phyloP scores from a whole-genome alignment of 306 rosid species.

The Sophora flavescens region DNA sequence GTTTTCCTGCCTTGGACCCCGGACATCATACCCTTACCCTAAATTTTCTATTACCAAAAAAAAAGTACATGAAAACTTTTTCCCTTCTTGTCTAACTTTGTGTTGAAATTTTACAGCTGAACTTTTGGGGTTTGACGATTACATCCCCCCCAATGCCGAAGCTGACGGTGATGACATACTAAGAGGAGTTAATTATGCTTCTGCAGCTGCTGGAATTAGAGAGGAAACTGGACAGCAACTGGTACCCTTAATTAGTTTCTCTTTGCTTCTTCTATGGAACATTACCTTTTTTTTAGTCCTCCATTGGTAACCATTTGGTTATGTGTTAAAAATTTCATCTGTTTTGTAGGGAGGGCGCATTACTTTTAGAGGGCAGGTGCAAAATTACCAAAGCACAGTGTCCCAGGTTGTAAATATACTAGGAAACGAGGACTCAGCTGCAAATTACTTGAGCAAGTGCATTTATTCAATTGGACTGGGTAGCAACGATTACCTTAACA shows the following conservation, averaged over 20 bases:
- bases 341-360: slow-evolving; percentile 75
- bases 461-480: slow-evolving; percentile 88
- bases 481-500: slow-evolving; percentile 94
- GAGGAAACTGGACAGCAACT: slow-evolving; percentile 94
- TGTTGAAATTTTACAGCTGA: slow-evolving; percentile 57
- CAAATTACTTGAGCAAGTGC: slow-evolving; percentile 76
- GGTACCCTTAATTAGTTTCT: slow-evolving; percentile 46
- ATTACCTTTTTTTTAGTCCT: not conserved
- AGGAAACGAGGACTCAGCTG: slow-evolving; percentile 74
- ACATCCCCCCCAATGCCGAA: slow-evolving; percentile 61
- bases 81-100: slow-evolving; percentile 5
- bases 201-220: slow-evolving; percentile 98
- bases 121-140: slow-evolving; percentile 63
- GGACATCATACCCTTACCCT: too few species aligned
- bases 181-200: slow-evolving; percentile 87
- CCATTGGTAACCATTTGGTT: slow-evolving; percentile 1
- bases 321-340: not conserved
- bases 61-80: slow-evolving; percentile 5
- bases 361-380: slow-evolving; percentile 80
- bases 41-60: too few species aligned
- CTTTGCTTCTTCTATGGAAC: not conserved
- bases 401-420: slow-evolving; percentile 74
- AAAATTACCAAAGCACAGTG: slow-evolving; percentile 71
- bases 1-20: too few species aligned
- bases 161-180: slow-evolving; percentile 72